Base-by-base conservation (phyloP, 116 monocot genomes). In the Cymodocea nodosa region DNA sequence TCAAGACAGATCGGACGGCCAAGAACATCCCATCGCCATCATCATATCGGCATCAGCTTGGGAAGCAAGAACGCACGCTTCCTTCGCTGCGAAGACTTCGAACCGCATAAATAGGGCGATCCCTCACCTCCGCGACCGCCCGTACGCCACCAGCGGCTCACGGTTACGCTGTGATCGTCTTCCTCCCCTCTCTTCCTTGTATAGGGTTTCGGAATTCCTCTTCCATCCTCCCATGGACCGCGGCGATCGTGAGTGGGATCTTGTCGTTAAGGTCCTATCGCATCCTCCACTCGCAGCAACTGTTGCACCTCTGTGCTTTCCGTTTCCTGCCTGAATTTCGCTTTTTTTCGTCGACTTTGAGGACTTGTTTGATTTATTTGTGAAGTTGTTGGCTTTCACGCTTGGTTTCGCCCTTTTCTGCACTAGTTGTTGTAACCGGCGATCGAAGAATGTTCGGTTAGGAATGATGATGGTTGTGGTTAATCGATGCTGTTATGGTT, bases 191-290 rank as follows among this genome's bases (percentile, higher is more conserved):
- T 24, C 10, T 30, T 34, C 12, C 11, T 15, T 23, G 12, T 25
- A 24, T 61, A 61, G 61, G 61, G 61, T 16, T 61, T 35, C 25
- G 8, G 22, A 13, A 25, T 2, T 6, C 24, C 24, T 25, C 15
- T 34, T 17, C 3, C n/a, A 13, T 17, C 5, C 24, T 16, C 61
- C 50, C 15, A 70, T 70, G 70, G 61, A 70, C 11, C n/a, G 17
- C 9, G 14, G 30, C 20, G 9, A 8, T 11, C 24, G 15, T 12
- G 23, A 23, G 17, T 51, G 61, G 61, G 60, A 60, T 70, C 35
- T 61, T 2, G 51, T 61, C 20, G 51, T 70, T 5, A 70, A 70
- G 70, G 69, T 69, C 18, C 15, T 13, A 25, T 19, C n/a, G n/a
- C 51, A 15, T 52, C 23, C 53, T 54, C 19, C 6, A 35, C 22